Conservation (phyloP, 2,329 filamentous ascomycete genomes). For the Cercospora sp. region DNA sequence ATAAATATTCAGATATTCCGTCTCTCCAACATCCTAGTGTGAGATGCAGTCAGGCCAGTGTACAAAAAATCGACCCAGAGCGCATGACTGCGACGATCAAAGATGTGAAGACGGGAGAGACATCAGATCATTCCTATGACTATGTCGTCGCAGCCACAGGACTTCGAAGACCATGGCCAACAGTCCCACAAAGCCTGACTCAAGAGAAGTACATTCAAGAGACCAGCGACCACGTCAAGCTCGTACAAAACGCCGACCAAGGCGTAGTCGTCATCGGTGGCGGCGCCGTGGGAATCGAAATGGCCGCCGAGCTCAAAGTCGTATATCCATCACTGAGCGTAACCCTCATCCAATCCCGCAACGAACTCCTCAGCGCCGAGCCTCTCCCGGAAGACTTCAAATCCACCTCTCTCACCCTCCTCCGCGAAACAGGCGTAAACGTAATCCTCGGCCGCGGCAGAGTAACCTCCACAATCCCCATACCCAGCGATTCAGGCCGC, state of each 20-base stretch:
- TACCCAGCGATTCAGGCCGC: constrained; percentile 34
- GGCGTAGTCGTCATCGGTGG: constrained; percentile 74
- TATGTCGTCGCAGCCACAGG: constrained; percentile 74
- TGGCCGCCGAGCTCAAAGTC: constrained; percentile 74
- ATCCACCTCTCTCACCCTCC: constrained; percentile 58
- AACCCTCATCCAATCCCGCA: constrained; percentile 72
- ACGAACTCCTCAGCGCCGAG: constrained; percentile 70
- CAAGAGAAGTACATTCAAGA: constrained; percentile 65
- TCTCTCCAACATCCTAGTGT: constrained; percentile 65
- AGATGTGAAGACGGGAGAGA: constrained; percentile 37
- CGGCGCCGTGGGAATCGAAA: constrained; percentile 76
- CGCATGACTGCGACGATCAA: constrained; percentile 60
- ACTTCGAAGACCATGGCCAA: constrained; percentile 67
- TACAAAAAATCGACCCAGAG: constrained; percentile 60
- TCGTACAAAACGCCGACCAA: constrained; percentile 52
- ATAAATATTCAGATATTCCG: constrained; percentile 65
- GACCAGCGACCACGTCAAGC: constrained; percentile 58
- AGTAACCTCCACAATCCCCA: constrained; percentile 50
- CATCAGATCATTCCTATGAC: constrained; percentile 57
- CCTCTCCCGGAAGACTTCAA: constrained; percentile 69
- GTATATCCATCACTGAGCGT: constrained; percentile 64
- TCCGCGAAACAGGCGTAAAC: constrained; percentile 64
- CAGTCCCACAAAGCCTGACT: constrained; percentile 66
- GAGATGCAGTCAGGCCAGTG: constrained; percentile 64
- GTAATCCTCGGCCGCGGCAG: constrained; percentile 61